A percentile compares a stretch with the other conserved stretches of the same genome.
These are phyloP conservation scores for Pelargonium myrrhifolium DNA, from an alignment of 441 rosid species.

Conservation along the genomic window DNA sequence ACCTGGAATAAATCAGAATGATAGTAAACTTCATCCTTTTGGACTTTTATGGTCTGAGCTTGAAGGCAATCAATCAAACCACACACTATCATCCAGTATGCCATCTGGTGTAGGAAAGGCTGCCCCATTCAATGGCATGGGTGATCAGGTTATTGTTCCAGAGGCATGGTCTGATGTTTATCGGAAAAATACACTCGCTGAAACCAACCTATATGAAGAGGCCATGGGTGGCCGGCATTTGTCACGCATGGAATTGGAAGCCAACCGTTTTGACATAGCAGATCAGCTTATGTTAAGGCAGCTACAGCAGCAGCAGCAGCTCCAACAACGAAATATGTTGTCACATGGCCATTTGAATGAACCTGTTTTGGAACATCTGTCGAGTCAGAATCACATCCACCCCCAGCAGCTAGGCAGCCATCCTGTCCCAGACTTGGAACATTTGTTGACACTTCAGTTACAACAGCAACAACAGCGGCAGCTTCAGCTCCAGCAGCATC, in stretches of 20 bases:
- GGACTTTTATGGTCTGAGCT: constrained; percentile 83
- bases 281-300: constrained; percentile 48
- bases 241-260: constrained; percentile 45
- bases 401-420: constrained; percentile 20
- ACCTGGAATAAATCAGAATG: constrained; percentile 38
- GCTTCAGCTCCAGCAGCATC: constrained; percentile 2
- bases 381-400: constrained; percentile 24
- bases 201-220: constrained; percentile 38
- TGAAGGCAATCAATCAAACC: constrained; percentile 42
- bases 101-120: constrained; percentile 24
- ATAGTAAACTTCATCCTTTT: constrained; percentile 66
- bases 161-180: constrained; percentile 49
- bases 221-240: constrained; percentile 39
- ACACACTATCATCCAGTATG: constrained; percentile 33
- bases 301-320: constrained; percentile 25
- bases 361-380: constrained; percentile 26
- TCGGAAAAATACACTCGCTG: constrained; percentile 31
- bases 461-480: constrained; percentile 18
- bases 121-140: constrained; percentile 13
- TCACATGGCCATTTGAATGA: constrained; percentile 12
- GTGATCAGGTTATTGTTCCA: constrained; percentile 34
- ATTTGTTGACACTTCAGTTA: constrained; percentile 41
- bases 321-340: constrained; percentile 29
- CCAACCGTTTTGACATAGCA: constrained; percentile 40
- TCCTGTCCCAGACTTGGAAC: constrained; percentile 37